Percentiles rank a stretch among this genome's conserved stretches.
Evolutionary conservation across 2,329 filamentous ascomycete species (phyloP).

Genomic region (Talaromyces atroroseus): DNA sequence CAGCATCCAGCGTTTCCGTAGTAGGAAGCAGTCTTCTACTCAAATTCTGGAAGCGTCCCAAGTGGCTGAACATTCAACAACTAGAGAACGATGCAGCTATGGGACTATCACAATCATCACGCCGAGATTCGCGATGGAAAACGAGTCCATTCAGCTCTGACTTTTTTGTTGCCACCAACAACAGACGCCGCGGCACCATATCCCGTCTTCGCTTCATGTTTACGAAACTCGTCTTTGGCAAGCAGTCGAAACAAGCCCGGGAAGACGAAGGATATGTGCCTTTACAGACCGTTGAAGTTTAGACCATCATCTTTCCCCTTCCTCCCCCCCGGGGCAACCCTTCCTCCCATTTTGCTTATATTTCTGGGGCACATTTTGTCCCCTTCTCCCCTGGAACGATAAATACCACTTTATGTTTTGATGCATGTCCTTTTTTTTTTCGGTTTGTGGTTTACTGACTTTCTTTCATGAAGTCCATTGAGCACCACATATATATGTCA

Average conservation of each 20-base stretch:
- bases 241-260: conserved; percentile 18
- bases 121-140: conserved; percentile 14
- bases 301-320: background rate
- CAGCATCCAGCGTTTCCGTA: conserved; percentile 81
- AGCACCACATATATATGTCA: background rate
- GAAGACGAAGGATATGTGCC: conserved; percentile 42
- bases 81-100: conserved; percentile 53
- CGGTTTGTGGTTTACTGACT: background rate
- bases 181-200: conserved; percentile 11
- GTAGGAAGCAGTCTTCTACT: conserved; percentile 77
- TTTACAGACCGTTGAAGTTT: conserved; percentile 39
- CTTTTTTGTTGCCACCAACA: background rate
- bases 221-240: conserved; percentile 28
- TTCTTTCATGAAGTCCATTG: background rate
- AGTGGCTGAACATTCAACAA: conserved; percentile 74
- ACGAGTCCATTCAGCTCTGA: conserved; percentile 23
- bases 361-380: background rate
- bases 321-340: no score
- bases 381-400: background rate
- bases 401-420: background rate
- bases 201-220: conserved; percentile 15
- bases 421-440: background rate
- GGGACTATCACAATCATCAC: conserved; percentile 19
- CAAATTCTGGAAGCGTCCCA: conserved; percentile 77
- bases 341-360: background rate